phyloP scores from a whole-genome alignment of 768 basidiomycete species.

The Mycena capillaripes region DNA sequence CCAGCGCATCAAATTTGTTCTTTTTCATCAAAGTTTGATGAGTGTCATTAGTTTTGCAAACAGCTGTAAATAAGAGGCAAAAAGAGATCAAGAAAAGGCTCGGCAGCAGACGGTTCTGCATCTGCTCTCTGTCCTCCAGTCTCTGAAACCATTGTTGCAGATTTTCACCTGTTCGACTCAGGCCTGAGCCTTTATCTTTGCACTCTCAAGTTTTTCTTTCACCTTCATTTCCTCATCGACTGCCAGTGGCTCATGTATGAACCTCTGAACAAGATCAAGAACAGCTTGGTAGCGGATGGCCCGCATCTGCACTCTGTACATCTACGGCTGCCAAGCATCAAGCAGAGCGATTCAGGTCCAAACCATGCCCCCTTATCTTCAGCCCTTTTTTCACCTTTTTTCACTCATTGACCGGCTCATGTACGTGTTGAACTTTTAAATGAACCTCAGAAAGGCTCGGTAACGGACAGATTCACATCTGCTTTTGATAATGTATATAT shows the following conservation, averaged over 20 bases:
- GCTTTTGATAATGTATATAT: too few species aligned
- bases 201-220: too few species aligned
- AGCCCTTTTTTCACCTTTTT: neutral
- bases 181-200: constrained; percentile 7
- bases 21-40: too few species aligned
- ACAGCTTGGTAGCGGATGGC: too few species aligned
- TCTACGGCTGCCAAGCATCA: neutral
- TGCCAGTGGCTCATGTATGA: neutral
- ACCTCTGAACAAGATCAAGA: neutral
- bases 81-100: neutral
- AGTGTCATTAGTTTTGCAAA: too few species aligned
- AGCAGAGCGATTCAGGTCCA: constrained; percentile 3
- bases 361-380: neutral
- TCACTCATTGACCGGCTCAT: neutral
- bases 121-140: neutral
- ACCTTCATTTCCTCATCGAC: neutral
- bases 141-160: neutral
- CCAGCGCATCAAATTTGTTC: too few species aligned
- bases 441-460: neutral
- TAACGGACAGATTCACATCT: too few species aligned
- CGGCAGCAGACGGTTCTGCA: neutral
- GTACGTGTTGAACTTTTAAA: neutral
- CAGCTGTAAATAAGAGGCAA: neutral
- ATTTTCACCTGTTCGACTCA: constrained; percentile 15
- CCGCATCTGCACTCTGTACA: neutral